These are phyloP conservation scores for Aspergillus sp. DNA, from an alignment of 2,329 filamentous ascomycete genomes.

Conservation along the genomic window DNA sequence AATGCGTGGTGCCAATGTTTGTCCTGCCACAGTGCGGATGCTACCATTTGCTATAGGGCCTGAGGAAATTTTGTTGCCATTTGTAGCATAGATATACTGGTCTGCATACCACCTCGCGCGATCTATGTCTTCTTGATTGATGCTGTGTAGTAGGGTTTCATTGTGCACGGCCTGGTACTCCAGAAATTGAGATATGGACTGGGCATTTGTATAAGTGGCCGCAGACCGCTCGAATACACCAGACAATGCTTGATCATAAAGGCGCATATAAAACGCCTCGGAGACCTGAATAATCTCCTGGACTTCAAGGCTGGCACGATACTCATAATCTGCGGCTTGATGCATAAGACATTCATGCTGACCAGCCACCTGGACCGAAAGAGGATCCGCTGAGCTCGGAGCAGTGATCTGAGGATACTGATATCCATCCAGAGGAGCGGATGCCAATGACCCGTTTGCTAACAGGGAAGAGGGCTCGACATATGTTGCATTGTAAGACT, in stretches of 20 bases:
- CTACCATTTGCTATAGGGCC: constrained; percentile 16
- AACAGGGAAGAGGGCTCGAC: constrained; percentile 35
- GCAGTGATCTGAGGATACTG: constrained; percentile 52
- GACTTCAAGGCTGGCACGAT: constrained; percentile 39
- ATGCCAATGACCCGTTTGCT: constrained; percentile 45
- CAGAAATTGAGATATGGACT: constrained; percentile 53
- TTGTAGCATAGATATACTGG: constrained; percentile 43
- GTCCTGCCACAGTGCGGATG: constrained; percentile 39
- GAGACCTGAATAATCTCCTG: constrained; percentile 31
- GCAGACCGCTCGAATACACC: constrained; percentile 33
- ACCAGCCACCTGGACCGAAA: constrained; percentile 48
- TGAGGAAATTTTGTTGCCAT: constrained; percentile 35
- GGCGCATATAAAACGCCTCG: constrained; percentile 41
- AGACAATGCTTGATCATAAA: constrained; percentile 42
- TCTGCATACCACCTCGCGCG: constrained; percentile 45
- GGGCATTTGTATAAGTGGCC: constrained; percentile 50
- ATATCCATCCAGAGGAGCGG: constrained; percentile 51
- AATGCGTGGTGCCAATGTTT: constrained; percentile 36
- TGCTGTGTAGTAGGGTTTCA: constrained; percentile 28
- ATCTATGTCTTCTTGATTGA: constrained; percentile 27
- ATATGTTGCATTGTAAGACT: constrained; percentile 27
- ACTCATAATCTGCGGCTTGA: constrained; percentile 32
- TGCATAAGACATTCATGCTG: constrained; percentile 41
- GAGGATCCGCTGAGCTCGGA: constrained; percentile 41
- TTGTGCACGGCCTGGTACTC: constrained; percentile 53